Conservation (phyloP, 2,329 filamentous ascomycete species). For the Exophiala oligosperma region DNA sequence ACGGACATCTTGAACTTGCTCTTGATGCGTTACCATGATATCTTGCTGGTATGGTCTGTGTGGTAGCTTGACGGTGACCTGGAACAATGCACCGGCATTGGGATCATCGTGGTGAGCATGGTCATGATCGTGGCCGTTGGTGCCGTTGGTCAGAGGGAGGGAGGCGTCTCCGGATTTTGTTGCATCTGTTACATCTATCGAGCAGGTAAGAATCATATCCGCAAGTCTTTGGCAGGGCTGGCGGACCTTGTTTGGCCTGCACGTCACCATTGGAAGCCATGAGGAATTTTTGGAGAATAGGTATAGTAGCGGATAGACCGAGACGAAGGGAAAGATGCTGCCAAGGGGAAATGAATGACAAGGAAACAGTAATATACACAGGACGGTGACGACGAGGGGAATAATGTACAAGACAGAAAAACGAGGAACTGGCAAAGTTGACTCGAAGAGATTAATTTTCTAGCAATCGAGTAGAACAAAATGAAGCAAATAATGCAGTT, state of each 20-base stretch:
- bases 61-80: constrained; percentile 78
- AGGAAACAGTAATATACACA: constrained; percentile 26
- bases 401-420: constrained; percentile 16
- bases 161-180: constrained; percentile 9
- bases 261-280: constrained; percentile 31
- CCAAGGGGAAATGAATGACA: constrained; percentile 21
- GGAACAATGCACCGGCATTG: constrained; percentile 56
- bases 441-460: neutral
- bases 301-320: constrained; percentile 26
- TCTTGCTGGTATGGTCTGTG: constrained; percentile 76
- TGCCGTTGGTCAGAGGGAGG: constrained; percentile 16
- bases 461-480: neutral
- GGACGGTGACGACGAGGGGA: constrained; percentile 1
- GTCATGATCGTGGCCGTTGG: constrained; percentile 25
- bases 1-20: constrained; percentile 95
- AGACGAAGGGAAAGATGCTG: constrained; percentile 5
- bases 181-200: constrained; percentile 17
- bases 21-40: constrained; percentile 87
- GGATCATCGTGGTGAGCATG: constrained; percentile 26
- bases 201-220: constrained; percentile 2
- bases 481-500: neutral
- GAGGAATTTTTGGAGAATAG: constrained; percentile 13
- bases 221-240: neutral
- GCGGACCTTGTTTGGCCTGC: constrained; percentile 25
- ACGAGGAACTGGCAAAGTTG: neutral